Percentiles rank a stretch among this genome's conserved stretches.
Evolutionary conservation across 768 basidiomycete species (phyloP).

Genomic region (Coprinellus micaceus): DNA sequence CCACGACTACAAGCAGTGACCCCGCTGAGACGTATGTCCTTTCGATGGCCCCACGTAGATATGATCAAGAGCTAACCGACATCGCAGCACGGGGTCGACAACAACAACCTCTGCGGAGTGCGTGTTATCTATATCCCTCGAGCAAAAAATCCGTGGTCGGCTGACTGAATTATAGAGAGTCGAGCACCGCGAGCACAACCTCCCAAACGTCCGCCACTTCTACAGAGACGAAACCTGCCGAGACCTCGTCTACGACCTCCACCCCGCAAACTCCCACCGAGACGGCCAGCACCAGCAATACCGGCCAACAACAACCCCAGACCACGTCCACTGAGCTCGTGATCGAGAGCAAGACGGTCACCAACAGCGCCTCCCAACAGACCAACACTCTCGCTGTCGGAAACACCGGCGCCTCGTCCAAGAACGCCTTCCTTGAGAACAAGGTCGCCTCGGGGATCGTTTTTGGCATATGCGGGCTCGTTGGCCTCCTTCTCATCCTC

Average conservation of each 20-base stretch:
- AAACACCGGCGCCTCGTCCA: constrained; percentile 2
- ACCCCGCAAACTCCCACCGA: neutral
- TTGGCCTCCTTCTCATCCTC: constrained; percentile 44
- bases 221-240: constrained; percentile 6
- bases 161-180: neutral
- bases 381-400: constrained; percentile 6
- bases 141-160: too few species aligned
- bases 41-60: too few species aligned
- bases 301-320: too few species aligned
- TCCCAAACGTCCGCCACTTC: constrained; percentile 10
- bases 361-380: neutral
- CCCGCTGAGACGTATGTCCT: too few species aligned
- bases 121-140: too few species aligned
- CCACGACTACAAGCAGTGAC: too few species aligned
- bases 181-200: neutral
- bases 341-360: constrained; percentile 3
- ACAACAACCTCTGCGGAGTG: too few species aligned
- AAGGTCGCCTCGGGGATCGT: constrained; percentile 60
- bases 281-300: neutral
- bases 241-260: neutral
- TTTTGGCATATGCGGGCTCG: constrained; percentile 49
- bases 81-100: too few species aligned
- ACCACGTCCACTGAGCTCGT: neutral
- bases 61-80: too few species aligned
- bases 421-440: constrained; percentile 52